Base-by-base conservation (phyloP, 2,329 filamentous ascomycete genomes). In the Penicillium sp. region DNA sequence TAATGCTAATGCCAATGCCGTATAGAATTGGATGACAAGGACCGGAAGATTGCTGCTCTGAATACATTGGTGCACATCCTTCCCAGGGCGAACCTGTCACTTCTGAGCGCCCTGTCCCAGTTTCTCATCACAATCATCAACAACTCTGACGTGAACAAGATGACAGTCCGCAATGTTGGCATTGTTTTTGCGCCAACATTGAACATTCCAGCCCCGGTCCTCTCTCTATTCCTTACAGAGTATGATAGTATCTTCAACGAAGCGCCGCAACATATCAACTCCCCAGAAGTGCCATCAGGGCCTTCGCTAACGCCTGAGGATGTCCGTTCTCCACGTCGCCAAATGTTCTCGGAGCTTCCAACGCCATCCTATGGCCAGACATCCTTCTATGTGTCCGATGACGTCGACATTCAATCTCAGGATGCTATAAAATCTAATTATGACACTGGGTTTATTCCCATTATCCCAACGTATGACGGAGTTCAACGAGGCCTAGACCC, bases 121-220 rank as follows among this genome's bases (percentile, higher is more conserved):
- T 97, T 96, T 75, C 76, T 99, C 65, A 90, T 96, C 68, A 88
- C 89, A 66, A 93, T 99, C 65, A 91, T 97, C 68, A 91, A 94
- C 72, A 91, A 97, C 65, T 81, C 91, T 6, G 87, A 90, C 64
- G 79, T 88, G 60, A 99, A 99, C 78, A 97, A 97, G 80, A 99
- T 99, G 94, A 97, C 90, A 11, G 90, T 97, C 53, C 87, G 93
- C 63, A 99, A 99, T 68, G 90, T 99, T 55, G 93, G 94, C 62
- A 97, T 99, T 65, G 93, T 99, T 56, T 99, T 99, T 72, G 96
- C 94, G 16, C 94, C 94, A 0, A 97, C 94, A 0, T 81, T 99
- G 54, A 97, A 97, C 71, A 96, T 99, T 45, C 93, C 94, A 0
- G 91, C 91, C 0, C 92, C 93, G 0, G 88, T 99, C 11, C 97